Evolutionary conservation across 164 flowering plant species (phyloP).

Genomic region (Platanus orientalis): DNA sequence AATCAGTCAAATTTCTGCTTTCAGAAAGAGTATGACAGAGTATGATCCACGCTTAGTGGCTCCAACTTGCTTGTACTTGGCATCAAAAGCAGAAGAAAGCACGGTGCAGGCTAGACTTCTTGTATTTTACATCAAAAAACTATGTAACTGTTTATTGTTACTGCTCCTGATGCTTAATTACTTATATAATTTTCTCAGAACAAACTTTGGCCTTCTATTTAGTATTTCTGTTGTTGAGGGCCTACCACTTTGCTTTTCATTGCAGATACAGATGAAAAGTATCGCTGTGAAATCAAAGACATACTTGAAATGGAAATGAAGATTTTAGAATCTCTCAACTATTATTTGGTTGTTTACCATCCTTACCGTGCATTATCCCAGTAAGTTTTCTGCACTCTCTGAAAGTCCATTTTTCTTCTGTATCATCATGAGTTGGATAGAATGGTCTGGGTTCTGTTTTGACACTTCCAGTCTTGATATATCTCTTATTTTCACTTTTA

Average conservation of each 20-base stretch:
- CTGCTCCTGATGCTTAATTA: constrained; percentile 1
- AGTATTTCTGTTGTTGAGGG: constrained; percentile 9
- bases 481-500: too few relatives aligned
- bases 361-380: constrained; percentile 83
- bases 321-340: constrained; percentile 88
- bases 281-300: constrained; percentile 77
- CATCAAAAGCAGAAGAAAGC: constrained; percentile 99
- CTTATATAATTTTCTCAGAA: background rate
- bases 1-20: constrained; percentile 13
- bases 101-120: constrained; percentile 84
- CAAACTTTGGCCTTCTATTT: too few relatives aligned
- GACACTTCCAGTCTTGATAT: too few relatives aligned
- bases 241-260: constrained; percentile 6
- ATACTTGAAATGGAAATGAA: constrained; percentile 99
- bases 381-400: constrained; percentile 49
- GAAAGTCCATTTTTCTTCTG: background rate
- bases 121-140: constrained; percentile 76
- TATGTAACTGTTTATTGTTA: constrained; percentile 42
- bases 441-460: background rate
- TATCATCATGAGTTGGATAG: background rate
- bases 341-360: constrained; percentile 88
- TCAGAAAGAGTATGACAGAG: constrained; percentile 87
- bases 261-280: constrained; percentile 83
- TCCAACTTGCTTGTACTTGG: constrained; percentile 92
- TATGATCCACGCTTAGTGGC: constrained; percentile 95